These are phyloP conservation scores for Purshia tridentata DNA, from an alignment of 306 rosid species.

Conservation along the genomic window DNA sequence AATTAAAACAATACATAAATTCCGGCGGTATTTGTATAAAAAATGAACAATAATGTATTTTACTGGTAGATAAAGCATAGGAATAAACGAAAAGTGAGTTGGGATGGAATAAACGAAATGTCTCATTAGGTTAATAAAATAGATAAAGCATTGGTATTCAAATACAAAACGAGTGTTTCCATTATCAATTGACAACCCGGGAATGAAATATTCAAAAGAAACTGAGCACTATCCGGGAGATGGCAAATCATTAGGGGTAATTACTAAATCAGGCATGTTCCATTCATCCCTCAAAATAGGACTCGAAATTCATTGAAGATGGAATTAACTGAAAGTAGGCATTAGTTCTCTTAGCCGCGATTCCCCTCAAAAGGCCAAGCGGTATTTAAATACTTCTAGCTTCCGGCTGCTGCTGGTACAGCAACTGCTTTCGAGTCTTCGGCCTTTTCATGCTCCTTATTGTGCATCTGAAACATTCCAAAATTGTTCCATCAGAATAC, in stretches of 20 bases:
- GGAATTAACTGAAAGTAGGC: conserved; percentile 7
- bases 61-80: no score
- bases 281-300: conserved; percentile 4
- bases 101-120: neutral
- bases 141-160: neutral
- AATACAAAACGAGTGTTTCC: conserved; percentile 12
- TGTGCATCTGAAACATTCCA: conserved; percentile 40
- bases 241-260: neutral
- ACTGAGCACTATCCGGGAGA: neutral
- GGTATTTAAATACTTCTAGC: neutral
- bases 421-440: conserved; percentile 48
- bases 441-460: conserved; percentile 59
- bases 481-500: neutral
- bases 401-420: conserved; percentile 36
- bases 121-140: neutral
- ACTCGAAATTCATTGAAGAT: neutral
- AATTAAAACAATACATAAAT: neutral
- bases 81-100: no score
- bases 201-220: neutral
- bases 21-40: neutral
- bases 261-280: neutral
- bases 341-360: neutral
- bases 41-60: no score
- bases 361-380: neutral
- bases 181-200: neutral